Percentiles rank a stretch among this genome's conserved stretches.
Evolutionary conservation across 2,329 filamentous ascomycete genomes (phyloP).

Genomic region (Pyrenophora teres): DNA sequence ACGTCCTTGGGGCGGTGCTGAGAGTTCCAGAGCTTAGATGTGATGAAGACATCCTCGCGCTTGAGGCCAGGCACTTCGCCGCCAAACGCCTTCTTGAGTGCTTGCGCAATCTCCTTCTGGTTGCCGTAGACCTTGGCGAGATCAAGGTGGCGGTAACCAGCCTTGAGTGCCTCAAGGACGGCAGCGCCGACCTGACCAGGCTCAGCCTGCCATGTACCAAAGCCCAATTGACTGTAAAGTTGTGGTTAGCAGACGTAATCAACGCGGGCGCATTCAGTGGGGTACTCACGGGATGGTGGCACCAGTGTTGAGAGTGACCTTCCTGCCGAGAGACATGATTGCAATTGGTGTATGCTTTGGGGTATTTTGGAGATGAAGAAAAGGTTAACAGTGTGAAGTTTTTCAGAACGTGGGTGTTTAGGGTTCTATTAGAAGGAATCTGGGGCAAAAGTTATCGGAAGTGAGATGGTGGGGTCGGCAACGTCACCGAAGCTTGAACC

Average conservation of each 20-base stretch:
- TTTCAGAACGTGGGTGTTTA: neutral
- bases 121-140: conserved; percentile 40
- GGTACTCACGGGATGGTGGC: conserved; percentile 75
- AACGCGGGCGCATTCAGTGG: conserved; percentile 62
- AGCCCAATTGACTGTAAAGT: conserved; percentile 61
- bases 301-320: conserved; percentile 65
- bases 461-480: conserved; percentile 24
- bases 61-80: conserved; percentile 55
- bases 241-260: conserved; percentile 49
- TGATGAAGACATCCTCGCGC: conserved; percentile 48
- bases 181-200: conserved; percentile 48
- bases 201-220: conserved; percentile 42
- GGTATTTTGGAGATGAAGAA: conserved; percentile 6
- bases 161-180: conserved; percentile 44
- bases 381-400: neutral
- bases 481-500: conserved; percentile 24
- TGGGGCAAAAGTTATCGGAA: conserved; percentile 20
- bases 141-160: conserved; percentile 40
- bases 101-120: conserved; percentile 36
- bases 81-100: conserved; percentile 34
- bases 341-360: conserved; percentile 1
- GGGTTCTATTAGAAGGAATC: conserved; percentile 6
- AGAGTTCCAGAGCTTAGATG: conserved; percentile 89
- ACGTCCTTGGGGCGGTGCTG: conserved; percentile 75
- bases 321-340: conserved; percentile 42